Base-by-base conservation (phyloP, 192 early-diverging fungal genomes). In the Coemansia sp. region DNA sequence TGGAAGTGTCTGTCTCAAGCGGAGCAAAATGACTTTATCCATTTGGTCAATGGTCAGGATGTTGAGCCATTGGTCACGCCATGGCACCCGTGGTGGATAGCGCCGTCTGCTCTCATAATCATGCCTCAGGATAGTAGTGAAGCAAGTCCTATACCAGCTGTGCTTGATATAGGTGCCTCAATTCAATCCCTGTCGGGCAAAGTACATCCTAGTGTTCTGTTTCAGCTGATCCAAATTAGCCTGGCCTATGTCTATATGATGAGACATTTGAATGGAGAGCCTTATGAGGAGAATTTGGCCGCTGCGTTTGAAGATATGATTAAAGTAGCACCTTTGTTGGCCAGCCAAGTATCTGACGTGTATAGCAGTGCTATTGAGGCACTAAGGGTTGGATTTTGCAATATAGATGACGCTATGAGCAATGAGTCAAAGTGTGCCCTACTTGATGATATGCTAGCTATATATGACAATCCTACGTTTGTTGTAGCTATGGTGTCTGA, bases 201-300 rank as follows among this genome's bases (percentile, higher is more conserved):
- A 23, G 77, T 80, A 16, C 77, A 80, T 31, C 77, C 77, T 10
- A 80, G 77, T 19, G 77, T 80, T 9, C 39, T 80, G 17, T 65
- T 73, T 26, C 77, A 80, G 62, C 69, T 80, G 10, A 53, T 53
- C 1, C 77, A 80, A 55, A 25, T 71, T 9, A 51, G 64, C 17
- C 62, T 74, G n/a, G 71, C 77, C 1, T 80, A 80, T 12, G 69
- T 68, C 0, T 80, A 74, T 55, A 80, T 66, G 72, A 74, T 80
- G 77, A 67, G 77, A 3, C 77, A 71, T 43, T 54, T 74, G 8
- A 65, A 74, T 25, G 77, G 77, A 6, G 72, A 74, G 10, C 54
- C 77, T n/a, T 62, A 55, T 16, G 65, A 62, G 2, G 43, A 54
- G 2, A 74, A 71, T 47, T 11, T 68, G 4, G 29, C 54, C 7